phyloP scores from a whole-genome alignment of 169 alveolate species.

The Fabrea salina region DNA sequence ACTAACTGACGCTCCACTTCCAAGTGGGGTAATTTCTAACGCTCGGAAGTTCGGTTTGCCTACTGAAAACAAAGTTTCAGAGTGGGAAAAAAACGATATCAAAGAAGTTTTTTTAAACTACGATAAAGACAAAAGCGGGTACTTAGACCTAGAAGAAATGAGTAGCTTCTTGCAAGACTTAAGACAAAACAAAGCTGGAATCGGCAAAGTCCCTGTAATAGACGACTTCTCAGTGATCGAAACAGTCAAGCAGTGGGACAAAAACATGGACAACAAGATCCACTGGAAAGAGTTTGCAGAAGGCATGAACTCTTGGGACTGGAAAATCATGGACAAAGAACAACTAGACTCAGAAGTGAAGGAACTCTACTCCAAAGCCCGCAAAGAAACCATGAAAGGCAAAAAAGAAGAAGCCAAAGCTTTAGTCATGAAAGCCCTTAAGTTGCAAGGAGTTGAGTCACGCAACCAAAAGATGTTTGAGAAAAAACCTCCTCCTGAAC shows the following conservation, averaged over 20 bases:
- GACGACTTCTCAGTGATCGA: constrained; percentile 35
- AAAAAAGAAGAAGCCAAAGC: constrained; percentile 59
- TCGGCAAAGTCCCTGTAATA: constrained; percentile 69
- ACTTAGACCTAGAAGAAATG: constrained; percentile 48
- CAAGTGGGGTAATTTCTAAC: constrained; percentile 19
- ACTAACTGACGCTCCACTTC: not conserved
- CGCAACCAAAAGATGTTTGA: not conserved
- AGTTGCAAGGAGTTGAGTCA: constrained; percentile 38
- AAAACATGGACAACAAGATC: constrained; percentile 35
- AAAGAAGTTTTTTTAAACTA: constrained; percentile 62
- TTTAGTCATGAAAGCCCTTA: constrained; percentile 38
- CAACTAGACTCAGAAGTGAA: constrained; percentile 44
- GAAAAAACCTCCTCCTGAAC: not conserved
- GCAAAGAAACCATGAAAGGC: constrained; percentile 60
- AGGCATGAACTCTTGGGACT: constrained; percentile 49
- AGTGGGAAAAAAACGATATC: constrained; percentile 78
- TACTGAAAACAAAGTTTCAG: constrained; percentile 50
- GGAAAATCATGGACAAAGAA: constrained; percentile 49
- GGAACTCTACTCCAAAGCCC: constrained; percentile 47
- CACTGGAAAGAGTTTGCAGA: constrained; percentile 62
- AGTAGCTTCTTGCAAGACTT: constrained; percentile 41
- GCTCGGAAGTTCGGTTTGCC: not conserved
- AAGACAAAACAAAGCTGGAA: constrained; percentile 50
- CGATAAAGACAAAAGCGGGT: constrained; percentile 73
- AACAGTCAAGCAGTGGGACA: constrained; percentile 34